Conservation (phyloP, 495 filamentous ascomycete genomes). For the Podospora pseudopauciseta region DNA sequence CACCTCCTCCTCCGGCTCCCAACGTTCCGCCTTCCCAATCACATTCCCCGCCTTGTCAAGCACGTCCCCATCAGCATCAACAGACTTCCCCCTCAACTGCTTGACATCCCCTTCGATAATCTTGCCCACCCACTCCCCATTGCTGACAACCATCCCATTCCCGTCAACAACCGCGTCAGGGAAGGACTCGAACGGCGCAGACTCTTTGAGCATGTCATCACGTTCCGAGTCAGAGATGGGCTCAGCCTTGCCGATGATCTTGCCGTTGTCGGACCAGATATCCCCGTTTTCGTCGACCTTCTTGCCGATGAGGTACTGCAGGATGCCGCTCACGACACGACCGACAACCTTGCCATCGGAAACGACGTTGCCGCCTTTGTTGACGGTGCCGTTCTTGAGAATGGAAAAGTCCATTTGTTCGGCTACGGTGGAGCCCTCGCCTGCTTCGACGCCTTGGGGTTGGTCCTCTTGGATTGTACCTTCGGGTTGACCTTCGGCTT, state of each 20-base stretch:
- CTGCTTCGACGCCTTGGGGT: slow-evolving; percentile 5
- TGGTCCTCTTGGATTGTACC: not conserved
- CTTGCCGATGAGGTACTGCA: slow-evolving; percentile 64
- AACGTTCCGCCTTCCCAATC: slow-evolving; percentile 75
- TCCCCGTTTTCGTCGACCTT: slow-evolving; percentile 67
- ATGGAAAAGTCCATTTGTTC: slow-evolving; percentile 56
- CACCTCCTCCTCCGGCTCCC: slow-evolving; percentile 62
- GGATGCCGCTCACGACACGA: slow-evolving; percentile 63
- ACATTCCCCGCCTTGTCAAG: slow-evolving; percentile 75
- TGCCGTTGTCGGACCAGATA: slow-evolving; percentile 70
- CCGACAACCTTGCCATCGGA: slow-evolving; percentile 66
- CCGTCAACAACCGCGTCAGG: slow-evolving; percentile 64
- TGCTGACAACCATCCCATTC: slow-evolving; percentile 66
- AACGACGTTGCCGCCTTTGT: slow-evolving; percentile 77
- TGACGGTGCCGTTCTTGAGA: slow-evolving; percentile 64
- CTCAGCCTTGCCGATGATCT: slow-evolving; percentile 70
- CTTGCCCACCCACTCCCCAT: slow-evolving; percentile 66
- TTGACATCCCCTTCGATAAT: slow-evolving; percentile 74
- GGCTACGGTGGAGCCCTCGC: slow-evolving; percentile 17
- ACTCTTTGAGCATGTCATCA: slow-evolving; percentile 56
- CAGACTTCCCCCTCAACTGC: slow-evolving; percentile 67
- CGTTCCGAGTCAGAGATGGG: slow-evolving; percentile 69
- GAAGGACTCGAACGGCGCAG: slow-evolving; percentile 72
- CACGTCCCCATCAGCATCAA: slow-evolving; percentile 83
- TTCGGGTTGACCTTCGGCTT: not conserved